A percentile compares a stretch with the other conserved stretches of the same genome.
Evolutionary conservation across 2,329 filamentous ascomycete species (phyloP).

Genomic region (Cladosporium phlei): DNA sequence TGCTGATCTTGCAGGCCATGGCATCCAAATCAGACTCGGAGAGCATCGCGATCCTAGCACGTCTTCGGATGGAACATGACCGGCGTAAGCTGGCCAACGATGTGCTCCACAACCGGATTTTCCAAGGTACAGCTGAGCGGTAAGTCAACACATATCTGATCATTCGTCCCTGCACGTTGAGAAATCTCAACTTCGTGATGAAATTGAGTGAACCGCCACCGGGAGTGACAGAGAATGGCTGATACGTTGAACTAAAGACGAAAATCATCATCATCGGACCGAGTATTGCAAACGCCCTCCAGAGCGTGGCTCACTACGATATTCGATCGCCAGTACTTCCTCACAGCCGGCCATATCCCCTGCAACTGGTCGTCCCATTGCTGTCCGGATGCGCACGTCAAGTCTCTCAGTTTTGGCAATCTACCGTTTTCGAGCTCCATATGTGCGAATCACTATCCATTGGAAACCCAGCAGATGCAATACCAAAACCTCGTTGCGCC

Average conservation of each 20-base stretch:
- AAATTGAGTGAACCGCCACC: neutral
- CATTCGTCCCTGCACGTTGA: neutral
- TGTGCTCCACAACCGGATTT: neutral
- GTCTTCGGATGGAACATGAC: slow-evolving; percentile 1
- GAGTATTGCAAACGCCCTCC: no score
- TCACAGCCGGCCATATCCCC: neutral
- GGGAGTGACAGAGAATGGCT: no score
- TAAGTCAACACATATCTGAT: neutral
- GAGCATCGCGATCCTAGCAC: slow-evolving; percentile 1
- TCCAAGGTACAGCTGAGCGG: neutral
- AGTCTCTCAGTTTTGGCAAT: neutral
- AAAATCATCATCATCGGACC: no score
- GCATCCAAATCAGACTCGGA: slow-evolving; percentile 1
- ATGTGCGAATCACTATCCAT: neutral
- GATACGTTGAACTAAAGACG: no score
- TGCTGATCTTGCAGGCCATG: neutral
- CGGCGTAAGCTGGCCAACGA: neutral
- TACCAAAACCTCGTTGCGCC: neutral
- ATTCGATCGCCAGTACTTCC: slow-evolving; percentile 5
- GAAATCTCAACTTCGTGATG: neutral
- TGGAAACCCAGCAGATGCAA: neutral
- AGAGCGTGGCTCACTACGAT: neutral
- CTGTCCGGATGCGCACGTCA: neutral
- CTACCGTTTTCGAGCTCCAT: neutral
- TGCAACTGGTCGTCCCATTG: neutral